Evolutionary conservation across 2,329 filamentous ascomycete genomes (phyloP), one percentile per base, ranked within the genome.

Genomic region (Dendrostoma leiphaemia): DNA sequence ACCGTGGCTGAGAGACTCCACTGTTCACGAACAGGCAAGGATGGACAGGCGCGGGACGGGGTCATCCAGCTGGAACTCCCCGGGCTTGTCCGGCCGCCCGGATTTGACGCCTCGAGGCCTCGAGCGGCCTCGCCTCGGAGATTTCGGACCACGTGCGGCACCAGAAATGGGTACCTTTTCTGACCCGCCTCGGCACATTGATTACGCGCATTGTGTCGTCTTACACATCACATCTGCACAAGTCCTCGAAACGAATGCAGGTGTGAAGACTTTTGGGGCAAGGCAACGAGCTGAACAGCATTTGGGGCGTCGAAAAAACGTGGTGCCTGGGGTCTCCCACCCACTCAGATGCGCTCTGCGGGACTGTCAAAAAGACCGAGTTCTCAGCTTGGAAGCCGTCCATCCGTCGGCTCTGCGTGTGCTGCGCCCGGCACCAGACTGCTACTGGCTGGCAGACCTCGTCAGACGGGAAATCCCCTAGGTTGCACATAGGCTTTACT

Each of bases 1-100:
- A 54, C 31, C 37, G 51, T 54, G 35, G 51, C 51, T 51, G 48
- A 35, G 48, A 55, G 35, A 48, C 21, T 51, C 40, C 55, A 57
- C 29, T 9, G 32, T 24, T 29, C 19, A 23, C 29, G 35, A 41
- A n/a, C n/a, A n/a, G 29, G 35, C 19, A 35, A 23, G 8, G 23
- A 32, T 26, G 19, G 44, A 37, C 17, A 13, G 13, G 13, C 24
- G 29, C 41, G 41, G 28, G 17, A 46, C 44, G 44, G 29, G 28
- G 15, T 31, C 7, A 7, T 32, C 35, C 23, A 24, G 26, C 40
- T 32, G 41, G 15, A 15, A 32, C 28, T 29, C 17, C 13, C 37
- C 29, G 51, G 51, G 37, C 37, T 49, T 35, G 46, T 48, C 50
- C 48, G 50, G 29, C 32, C 26, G 50, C 50, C 43, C 43, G 43